Percentiles rank a stretch among this genome's conserved stretches.
phyloP scores from a whole-genome alignment of 2,329 filamentous ascomycete genomes.

The Didymellaceae sp. region DNA sequence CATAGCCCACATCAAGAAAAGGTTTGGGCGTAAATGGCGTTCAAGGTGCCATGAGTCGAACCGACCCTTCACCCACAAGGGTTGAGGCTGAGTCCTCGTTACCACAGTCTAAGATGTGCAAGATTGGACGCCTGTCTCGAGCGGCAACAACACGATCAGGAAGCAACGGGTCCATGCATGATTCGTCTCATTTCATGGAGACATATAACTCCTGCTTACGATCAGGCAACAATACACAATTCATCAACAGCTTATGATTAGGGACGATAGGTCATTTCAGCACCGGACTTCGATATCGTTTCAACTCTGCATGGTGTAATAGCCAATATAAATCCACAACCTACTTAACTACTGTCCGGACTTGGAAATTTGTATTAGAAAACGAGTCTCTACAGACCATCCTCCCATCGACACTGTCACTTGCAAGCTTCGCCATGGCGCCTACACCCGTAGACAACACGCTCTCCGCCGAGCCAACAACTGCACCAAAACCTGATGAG shows the following conservation, averaged over 20 bases:
- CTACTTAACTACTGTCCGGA: constrained; percentile 9
- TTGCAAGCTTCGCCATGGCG: constrained; percentile 26
- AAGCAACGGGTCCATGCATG: constrained; percentile 27
- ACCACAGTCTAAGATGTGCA: constrained; percentile 25
- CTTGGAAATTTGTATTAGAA: not conserved
- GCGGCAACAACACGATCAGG: constrained; percentile 24
- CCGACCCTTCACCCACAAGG: constrained; percentile 29
- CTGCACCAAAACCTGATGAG: constrained; percentile 16
- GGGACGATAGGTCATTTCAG: constrained; percentile 16
- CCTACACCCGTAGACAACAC: constrained; percentile 32
- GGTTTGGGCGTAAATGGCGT: constrained; percentile 22
- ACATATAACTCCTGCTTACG: constrained; percentile 36
- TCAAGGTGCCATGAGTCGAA: constrained; percentile 18
- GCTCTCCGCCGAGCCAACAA: constrained; percentile 15
- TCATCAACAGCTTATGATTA: constrained; percentile 16
- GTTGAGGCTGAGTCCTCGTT: constrained; percentile 39
- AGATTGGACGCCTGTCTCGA: constrained; percentile 34
- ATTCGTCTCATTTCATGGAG: constrained; percentile 28
- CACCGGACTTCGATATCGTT: constrained; percentile 15
- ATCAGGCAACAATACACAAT: constrained; percentile 17
- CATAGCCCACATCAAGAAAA: constrained; percentile 12
- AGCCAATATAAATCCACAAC: no score
- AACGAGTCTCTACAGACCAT: not conserved
- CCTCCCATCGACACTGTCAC: not conserved
- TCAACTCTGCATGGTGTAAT: constrained; percentile 30